phyloP scores from a whole-genome alignment of 257 asterid genomes.

The Paraleonurus japonicus region DNA sequence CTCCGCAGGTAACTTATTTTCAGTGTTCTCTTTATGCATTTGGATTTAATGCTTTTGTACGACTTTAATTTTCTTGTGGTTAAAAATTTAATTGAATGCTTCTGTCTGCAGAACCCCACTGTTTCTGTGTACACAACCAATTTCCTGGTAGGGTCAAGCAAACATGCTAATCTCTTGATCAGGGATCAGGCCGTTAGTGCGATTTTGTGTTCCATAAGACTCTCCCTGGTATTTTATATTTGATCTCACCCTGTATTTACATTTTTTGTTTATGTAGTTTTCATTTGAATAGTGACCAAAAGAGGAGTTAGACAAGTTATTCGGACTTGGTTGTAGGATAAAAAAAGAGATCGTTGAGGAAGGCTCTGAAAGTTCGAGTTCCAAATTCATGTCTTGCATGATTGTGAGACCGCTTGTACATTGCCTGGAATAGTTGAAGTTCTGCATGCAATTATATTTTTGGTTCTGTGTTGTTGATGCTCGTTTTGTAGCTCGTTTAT shows the following conservation, averaged over 20 bases:
- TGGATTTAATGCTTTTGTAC: not conserved
- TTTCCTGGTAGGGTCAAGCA: slow-evolving; percentile 67
- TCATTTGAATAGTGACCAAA: slow-evolving; percentile 10
- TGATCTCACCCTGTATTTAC: not conserved
- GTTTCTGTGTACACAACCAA: slow-evolving; percentile 48
- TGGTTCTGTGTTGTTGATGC: not conserved
- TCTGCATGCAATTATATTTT: slow-evolving; percentile 8
- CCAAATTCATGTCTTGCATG: not conserved
- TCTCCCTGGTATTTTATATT: slow-evolving; percentile 47
- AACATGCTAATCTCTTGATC: slow-evolving; percentile 62
- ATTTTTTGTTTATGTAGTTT: not conserved
- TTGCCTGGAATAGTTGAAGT: slow-evolving; percentile 9
- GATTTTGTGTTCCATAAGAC: slow-evolving; percentile 57
- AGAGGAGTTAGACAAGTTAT: slow-evolving; percentile 3
- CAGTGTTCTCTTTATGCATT: not conserved
- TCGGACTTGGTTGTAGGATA: not conserved
- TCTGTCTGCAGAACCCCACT: slow-evolving; percentile 58
- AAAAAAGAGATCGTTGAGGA: not conserved
- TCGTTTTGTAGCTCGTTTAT: not conserved
- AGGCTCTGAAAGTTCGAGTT: not conserved
- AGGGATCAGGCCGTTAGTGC: slow-evolving; percentile 54
- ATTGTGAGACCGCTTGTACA: slow-evolving; percentile 3
- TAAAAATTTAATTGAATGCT: too few species aligned
- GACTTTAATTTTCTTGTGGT: not conserved
- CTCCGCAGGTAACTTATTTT: slow-evolving; percentile 51